phyloP scores from a whole-genome alignment of 805 yeast species.

The Ogataea angusta region DNA sequence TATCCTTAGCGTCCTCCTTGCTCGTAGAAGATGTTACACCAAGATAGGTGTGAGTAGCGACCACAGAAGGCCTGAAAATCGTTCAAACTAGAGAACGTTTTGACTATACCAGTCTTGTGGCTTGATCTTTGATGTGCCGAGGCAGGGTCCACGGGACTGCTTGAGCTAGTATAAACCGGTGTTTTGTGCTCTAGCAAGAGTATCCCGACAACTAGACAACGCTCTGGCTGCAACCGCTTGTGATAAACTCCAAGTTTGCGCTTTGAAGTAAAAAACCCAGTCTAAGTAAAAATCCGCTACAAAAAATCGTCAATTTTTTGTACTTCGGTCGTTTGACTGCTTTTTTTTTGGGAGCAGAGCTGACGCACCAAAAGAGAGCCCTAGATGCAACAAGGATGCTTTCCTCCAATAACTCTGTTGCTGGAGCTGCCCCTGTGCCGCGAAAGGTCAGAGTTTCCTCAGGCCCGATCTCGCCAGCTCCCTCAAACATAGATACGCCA shows the following conservation, averaged over 20 bases:
- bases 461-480: too few relatives aligned
- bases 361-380: neutral
- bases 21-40: too few relatives aligned
- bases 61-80: too few relatives aligned
- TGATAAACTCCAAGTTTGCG: neutral
- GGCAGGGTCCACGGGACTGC: constrained; percentile 1
- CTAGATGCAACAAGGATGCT: neutral
- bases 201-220: neutral
- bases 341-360: neutral
- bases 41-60: too few relatives aligned
- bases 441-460: too few relatives aligned
- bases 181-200: constrained; percentile 1
- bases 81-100: neutral
- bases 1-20: neutral
- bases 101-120: neutral
- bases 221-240: constrained; percentile 1
- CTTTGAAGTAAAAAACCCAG: constrained; percentile 1
- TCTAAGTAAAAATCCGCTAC: constrained; percentile 1
- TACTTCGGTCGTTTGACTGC: constrained; percentile 6
- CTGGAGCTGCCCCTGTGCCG: too few relatives aligned
- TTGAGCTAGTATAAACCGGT: neutral
- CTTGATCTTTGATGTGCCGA: neutral
- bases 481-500: constrained; percentile 3
- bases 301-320: constrained; percentile 4
- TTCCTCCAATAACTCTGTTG: too few relatives aligned